phyloP scores from a whole-genome alignment of 1,284 basidiomycete genomes.

The Trichosporon asahii region DNA sequence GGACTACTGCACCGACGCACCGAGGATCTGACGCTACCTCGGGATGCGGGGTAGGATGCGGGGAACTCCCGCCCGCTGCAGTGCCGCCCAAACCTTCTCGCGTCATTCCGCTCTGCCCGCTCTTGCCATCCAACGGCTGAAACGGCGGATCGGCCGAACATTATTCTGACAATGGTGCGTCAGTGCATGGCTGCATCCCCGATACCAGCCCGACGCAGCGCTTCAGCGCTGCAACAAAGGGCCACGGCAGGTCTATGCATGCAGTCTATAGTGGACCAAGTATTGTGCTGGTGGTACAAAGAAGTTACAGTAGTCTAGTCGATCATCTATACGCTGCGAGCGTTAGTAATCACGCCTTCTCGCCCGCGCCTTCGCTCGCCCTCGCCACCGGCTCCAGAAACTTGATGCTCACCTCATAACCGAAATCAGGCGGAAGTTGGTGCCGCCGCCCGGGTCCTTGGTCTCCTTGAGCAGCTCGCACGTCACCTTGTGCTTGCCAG shows the following conservation, averaged over 20 bases:
- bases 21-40: not conserved
- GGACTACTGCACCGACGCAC: not conserved
- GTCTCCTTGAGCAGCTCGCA: constrained; percentile 24
- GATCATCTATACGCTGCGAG: not conserved
- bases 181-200: not conserved
- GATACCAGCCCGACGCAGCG: not conserved
- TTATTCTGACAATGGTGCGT: not conserved
- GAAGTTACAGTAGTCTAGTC: not conserved
- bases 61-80: not conserved
- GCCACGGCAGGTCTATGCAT: not conserved
- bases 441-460: constrained; percentile 18
- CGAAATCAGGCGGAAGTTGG: constrained; percentile 22
- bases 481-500: constrained; percentile 19
- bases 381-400: not conserved
- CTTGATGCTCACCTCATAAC: constrained; percentile 16
- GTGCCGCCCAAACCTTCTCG: not conserved
- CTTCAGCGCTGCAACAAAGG: too few species aligned
- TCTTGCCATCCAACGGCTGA: not conserved
- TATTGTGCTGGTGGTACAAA: constrained; percentile 5
- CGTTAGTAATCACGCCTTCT: not conserved
- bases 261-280: not conserved
- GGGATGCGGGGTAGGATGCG: constrained; percentile 1
- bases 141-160: not conserved
- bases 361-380: not conserved
- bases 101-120: not conserved